phyloP scores from a whole-genome alignment of 148 eudicot genomes.

The Dysphania ambrosioides region DNA sequence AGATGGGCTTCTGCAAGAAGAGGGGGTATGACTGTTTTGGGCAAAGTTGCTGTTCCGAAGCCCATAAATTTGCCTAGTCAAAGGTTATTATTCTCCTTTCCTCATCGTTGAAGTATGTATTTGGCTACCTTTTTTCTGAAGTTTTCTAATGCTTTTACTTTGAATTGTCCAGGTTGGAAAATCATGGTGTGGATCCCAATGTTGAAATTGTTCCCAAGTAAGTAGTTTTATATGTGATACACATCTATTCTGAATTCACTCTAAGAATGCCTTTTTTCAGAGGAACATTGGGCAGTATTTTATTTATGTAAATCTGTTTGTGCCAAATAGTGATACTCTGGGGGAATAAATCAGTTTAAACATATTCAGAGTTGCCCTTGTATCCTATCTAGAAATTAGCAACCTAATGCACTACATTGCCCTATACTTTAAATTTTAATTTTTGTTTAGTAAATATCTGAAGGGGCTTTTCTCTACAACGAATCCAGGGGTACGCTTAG shows the following conservation, averaged over 20 bases:
- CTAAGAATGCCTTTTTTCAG: neutral
- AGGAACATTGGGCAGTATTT: too few species aligned
- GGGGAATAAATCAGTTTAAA: too few species aligned
- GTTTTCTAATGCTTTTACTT: constrained; percentile 21
- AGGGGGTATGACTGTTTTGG: constrained; percentile 94
- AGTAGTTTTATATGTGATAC: constrained; percentile 33
- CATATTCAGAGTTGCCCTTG: too few species aligned
- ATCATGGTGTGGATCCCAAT: constrained; percentile 89
- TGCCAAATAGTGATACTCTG: too few species aligned
- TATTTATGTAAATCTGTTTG: too few species aligned
- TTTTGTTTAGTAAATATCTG: constrained; percentile 4
- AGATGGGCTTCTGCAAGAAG: constrained; percentile 90
- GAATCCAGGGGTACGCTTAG: constrained; percentile 74
- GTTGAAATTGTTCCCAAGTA: constrained; percentile 99
- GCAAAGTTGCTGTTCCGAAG: constrained; percentile 97
- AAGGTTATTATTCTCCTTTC: constrained; percentile 40
- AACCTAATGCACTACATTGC: too few species aligned
- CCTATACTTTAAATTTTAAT: neutral
- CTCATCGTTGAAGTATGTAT: constrained; percentile 16
- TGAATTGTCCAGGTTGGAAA: constrained; percentile 74
- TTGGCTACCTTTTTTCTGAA: constrained; percentile 26
- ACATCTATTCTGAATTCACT: neutral
- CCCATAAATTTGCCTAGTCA: constrained; percentile 98
- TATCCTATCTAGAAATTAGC: too few species aligned
- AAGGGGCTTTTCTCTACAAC: constrained; percentile 5